These are phyloP conservation scores for Citrullus mucosospermus DNA, from an alignment of 306 rosid genomes.

Conservation along the genomic window DNA sequence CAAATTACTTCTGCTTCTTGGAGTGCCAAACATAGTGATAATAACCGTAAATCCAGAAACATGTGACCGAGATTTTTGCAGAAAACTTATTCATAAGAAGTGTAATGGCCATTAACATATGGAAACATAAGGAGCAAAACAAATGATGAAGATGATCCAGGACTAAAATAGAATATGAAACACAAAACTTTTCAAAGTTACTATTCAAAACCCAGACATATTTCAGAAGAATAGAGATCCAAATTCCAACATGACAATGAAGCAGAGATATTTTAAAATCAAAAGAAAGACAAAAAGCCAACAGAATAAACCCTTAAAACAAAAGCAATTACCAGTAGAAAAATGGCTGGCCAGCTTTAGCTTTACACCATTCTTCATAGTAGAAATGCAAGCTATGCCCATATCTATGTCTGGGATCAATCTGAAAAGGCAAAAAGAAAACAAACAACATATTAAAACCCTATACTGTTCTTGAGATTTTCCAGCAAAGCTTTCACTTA, in stretches of 20 bases:
- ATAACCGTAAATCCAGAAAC: not conserved
- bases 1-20: no score
- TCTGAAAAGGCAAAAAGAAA: conserved; percentile 24
- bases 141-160: not conserved
- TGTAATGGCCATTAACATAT: not conserved
- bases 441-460: not conserved
- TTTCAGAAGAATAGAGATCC: not conserved
- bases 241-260: not conserved
- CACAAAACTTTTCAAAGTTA: not conserved
- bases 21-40: no score
- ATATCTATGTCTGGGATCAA: conserved; percentile 94
- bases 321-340: conserved; percentile 55
- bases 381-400: conserved; percentile 83
- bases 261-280: not conserved
- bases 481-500: conserved; percentile 13
- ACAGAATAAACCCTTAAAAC: not conserved
- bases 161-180: not conserved
- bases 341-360: conserved; percentile 87
- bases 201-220: not conserved
- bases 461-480: not conserved
- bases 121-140: not conserved
- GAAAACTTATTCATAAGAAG: not conserved
- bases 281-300: not conserved
- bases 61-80: not conserved
- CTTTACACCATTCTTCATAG: conserved; percentile 69